Conservation (phyloP, 169 alveolate genomes). For the Cryptosporidium ryanae region DNA sequence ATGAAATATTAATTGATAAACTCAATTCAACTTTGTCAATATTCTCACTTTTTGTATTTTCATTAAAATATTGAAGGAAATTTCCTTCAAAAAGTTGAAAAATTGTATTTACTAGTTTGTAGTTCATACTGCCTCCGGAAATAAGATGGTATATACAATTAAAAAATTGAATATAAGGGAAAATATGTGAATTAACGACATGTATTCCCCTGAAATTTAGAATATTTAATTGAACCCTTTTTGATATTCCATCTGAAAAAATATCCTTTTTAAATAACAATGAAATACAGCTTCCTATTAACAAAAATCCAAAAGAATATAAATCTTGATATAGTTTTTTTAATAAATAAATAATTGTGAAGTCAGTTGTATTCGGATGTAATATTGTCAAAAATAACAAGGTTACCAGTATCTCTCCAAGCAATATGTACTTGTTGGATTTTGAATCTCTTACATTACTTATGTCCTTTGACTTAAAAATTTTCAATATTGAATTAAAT, state of each 20-base stretch:
- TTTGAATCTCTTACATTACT: neutral
- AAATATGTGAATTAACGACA: constrained; percentile 19
- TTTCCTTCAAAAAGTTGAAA: constrained; percentile 28
- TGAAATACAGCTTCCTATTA: constrained; percentile 42
- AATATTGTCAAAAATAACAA: constrained; percentile 24
- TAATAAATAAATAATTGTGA: constrained; percentile 13
- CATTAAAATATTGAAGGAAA: constrained; percentile 20
- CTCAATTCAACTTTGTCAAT: neutral
- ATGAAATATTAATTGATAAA: constrained; percentile 27
- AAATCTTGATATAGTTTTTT: constrained; percentile 14
- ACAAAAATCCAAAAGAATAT: constrained; percentile 53
- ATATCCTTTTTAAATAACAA: constrained; percentile 54
- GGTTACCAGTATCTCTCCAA: constrained; percentile 31
- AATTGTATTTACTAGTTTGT: constrained; percentile 12
- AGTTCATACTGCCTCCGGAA: constrained; percentile 1
- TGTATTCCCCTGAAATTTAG: constrained; percentile 55
- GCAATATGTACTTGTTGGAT: neutral
- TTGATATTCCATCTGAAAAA: constrained; percentile 19
- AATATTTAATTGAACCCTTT: constrained; percentile 51
- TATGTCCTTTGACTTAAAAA: constrained; percentile 3
- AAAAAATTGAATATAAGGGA: constrained; percentile 57
- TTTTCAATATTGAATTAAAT: constrained; percentile 38
- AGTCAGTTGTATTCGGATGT: constrained; percentile 63
- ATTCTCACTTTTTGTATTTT: neutral
- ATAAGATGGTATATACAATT: constrained; percentile 18